A percentile compares a stretch with the other conserved stretches of the same genome.
Evolutionary conservation across 2,329 filamentous ascomycete genomes (phyloP).

Genomic region (Lachnellula suecica): DNA sequence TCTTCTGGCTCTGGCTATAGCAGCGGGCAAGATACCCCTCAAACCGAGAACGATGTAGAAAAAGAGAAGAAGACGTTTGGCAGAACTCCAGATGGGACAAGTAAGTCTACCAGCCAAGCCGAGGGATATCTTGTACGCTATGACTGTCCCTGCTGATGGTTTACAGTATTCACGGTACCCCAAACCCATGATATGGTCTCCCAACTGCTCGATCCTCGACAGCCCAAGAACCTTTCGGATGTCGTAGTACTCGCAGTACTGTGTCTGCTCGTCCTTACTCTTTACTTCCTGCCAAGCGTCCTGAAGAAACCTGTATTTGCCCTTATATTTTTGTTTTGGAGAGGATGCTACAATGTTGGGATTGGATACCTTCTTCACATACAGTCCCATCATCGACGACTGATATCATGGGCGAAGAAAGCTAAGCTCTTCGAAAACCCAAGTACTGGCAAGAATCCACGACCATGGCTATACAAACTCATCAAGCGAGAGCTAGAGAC

Average conservation of each 20-base stretch:
- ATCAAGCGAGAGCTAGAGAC: slow-evolving; percentile 89
- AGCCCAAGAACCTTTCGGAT: slow-evolving; percentile 94
- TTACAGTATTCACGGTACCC: slow-evolving; percentile 87
- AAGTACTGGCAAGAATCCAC: slow-evolving; percentile 74
- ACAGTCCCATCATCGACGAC: slow-evolving; percentile 84
- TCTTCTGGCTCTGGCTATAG: slow-evolving; percentile 3
- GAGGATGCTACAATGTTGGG: slow-evolving; percentile 87
- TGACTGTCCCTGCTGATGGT: slow-evolving; percentile 3
- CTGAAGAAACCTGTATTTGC: slow-evolving; percentile 79
- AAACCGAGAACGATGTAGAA: slow-evolving; percentile 30
- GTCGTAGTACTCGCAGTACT: slow-evolving; percentile 76
- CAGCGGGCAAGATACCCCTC: slow-evolving; percentile 14
- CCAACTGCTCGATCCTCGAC: slow-evolving; percentile 87
- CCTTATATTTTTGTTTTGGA: slow-evolving; percentile 85
- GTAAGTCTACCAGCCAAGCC: slow-evolving; percentile 51
- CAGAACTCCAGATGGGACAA: slow-evolving; percentile 83
- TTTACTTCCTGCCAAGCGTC: slow-evolving; percentile 69
- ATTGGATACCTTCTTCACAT: slow-evolving; percentile 87
- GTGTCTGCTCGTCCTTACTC: slow-evolving; percentile 68
- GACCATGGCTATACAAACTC: slow-evolving; percentile 78
- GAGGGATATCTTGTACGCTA: background rate
- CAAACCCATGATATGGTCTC: slow-evolving; percentile 99
- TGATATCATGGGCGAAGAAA: slow-evolving; percentile 85
- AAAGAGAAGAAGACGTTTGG: slow-evolving; percentile 80
- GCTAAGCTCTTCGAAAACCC: slow-evolving; percentile 85